A percentile compares a stretch with the other conserved stretches of the same genome.
Evolutionary conservation across 805 yeast species (phyloP).

Genomic region (Wickerhamiella bombiphila): DNA sequence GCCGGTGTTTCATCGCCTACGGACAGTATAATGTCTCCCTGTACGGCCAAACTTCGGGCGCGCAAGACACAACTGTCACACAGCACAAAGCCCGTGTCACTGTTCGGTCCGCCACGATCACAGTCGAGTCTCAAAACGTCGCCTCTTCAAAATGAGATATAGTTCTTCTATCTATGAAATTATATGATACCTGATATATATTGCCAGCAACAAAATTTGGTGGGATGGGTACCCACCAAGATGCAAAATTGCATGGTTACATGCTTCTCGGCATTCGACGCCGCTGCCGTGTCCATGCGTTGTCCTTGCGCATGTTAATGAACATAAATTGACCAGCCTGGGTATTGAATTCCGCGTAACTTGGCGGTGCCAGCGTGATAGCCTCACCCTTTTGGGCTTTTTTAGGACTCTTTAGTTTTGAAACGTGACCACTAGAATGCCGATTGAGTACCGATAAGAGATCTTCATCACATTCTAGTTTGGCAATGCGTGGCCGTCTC

Average conservation of each 20-base stretch:
- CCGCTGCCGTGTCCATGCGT: constrained; percentile 1
- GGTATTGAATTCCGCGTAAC: not conserved
- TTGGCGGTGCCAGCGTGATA: not conserved
- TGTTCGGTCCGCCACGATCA: not conserved
- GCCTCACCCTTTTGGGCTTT: not conserved
- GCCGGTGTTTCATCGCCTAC: constrained; percentile 39
- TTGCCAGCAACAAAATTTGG: no score
- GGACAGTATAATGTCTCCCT: constrained; percentile 43
- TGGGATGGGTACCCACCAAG: no score
- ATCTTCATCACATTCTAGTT: no score
- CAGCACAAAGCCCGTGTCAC: not conserved
- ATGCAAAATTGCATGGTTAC: no score
- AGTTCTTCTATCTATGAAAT: no score
- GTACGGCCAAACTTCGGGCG: constrained; percentile 36
- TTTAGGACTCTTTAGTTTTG: not conserved
- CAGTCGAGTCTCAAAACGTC: not conserved
- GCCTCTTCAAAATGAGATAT: constrained; percentile 1
- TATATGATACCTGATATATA: no score
- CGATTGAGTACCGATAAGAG: no score
- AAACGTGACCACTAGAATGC: no score
- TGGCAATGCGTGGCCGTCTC: no score
- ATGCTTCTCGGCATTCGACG: not conserved
- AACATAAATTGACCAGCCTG: constrained; percentile 1
- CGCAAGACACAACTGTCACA: not conserved
- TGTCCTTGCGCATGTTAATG: constrained; percentile 1